phyloP scores from a whole-genome alignment of 1,139 yeast genomes.

The Pichia inconspicua region DNA sequence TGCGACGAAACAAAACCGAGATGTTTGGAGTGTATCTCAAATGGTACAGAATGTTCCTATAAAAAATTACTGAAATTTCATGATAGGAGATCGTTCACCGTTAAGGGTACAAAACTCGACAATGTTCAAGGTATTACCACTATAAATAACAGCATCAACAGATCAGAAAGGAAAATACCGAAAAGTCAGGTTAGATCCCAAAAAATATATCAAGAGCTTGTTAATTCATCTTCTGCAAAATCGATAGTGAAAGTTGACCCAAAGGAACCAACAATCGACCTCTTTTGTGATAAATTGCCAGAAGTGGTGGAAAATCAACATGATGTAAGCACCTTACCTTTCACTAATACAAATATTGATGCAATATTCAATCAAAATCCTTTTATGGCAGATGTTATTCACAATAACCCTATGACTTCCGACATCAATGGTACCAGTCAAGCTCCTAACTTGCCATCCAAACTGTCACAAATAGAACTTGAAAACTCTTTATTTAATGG shows the following conservation, averaged over 20 bases:
- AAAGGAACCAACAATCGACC: constrained; percentile 8
- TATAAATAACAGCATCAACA: neutral
- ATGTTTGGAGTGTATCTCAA: constrained; percentile 50
- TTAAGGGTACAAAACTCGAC: constrained; percentile 16
- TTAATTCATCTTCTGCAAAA: neutral
- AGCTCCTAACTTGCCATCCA: neutral
- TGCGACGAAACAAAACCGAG: constrained; percentile 56
- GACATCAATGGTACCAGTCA: neutral
- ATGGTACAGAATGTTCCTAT: constrained; percentile 43
- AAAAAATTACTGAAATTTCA: constrained; percentile 31
- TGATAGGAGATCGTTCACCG: constrained; percentile 26
- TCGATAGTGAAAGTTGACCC: neutral
- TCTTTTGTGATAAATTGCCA: constrained; percentile 17
- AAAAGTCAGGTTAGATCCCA: neutral
- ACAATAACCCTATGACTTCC: neutral
- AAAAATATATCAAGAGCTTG: neutral
- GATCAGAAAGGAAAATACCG: neutral
- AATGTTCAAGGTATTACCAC: constrained; percentile 8
- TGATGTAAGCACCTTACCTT: neutral
- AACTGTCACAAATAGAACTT: constrained; percentile 15
- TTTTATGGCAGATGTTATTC: too few relatives aligned
- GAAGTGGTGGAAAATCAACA: constrained; percentile 30
- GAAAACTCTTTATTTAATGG: constrained; percentile 37
- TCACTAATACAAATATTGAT: neutral
- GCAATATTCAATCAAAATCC: neutral